Evolutionary conservation across 306 rosid genomes (phyloP), one percentile per base, ranked within the genome.

Genomic region (Malus asiatica): DNA sequence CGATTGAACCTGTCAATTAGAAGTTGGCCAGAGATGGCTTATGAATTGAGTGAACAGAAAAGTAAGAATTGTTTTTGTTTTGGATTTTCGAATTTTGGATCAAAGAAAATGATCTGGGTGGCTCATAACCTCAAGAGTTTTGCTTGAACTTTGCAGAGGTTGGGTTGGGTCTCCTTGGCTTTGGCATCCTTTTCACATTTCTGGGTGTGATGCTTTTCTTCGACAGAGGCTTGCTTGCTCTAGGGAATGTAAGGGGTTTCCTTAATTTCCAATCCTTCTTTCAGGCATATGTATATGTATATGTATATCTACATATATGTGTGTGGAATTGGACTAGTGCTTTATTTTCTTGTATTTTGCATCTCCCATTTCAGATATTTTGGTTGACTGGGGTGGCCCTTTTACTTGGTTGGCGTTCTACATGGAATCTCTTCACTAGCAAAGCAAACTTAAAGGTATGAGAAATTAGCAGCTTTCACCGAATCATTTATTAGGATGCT

Each of bases 161-260:
- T 85, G 98, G 97, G 44, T 81, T 93, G 77, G 96, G 98, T 71
- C 90, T 93, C 19, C 83, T 91, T 86, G 97, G 97, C 77, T 93
- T 93, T 76, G 98, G 94, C 78, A 72, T 90, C 64, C 68, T 81
- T 76, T 91, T 93, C 87, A 70, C 98, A 20, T 91, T 91, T 79
- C 91, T 93, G 46, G 97, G 90, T 73, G 84, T 88, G 11, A 30
- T 93, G 84, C 93, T 93, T 71, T 93, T 88, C 90, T 93, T 88
- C 60, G 98, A 93, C 81, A 87, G 96, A 55, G 98, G 97, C 22
- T 86, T 93, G 79, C 97, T 93, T 70, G 97, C 98, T 74, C 84
- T 93, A 35, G 97, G 96, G 76, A 92, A 94, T 79, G 96, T 94
- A 81, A 81, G 89, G 14, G 71, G 73, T 82, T 72, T 64, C 48